Evolutionary conservation across 1,284 basidiomycete genomes (phyloP), one percentile per base, ranked within the genome.

Genomic region (Pisolithus thermaeus): DNA sequence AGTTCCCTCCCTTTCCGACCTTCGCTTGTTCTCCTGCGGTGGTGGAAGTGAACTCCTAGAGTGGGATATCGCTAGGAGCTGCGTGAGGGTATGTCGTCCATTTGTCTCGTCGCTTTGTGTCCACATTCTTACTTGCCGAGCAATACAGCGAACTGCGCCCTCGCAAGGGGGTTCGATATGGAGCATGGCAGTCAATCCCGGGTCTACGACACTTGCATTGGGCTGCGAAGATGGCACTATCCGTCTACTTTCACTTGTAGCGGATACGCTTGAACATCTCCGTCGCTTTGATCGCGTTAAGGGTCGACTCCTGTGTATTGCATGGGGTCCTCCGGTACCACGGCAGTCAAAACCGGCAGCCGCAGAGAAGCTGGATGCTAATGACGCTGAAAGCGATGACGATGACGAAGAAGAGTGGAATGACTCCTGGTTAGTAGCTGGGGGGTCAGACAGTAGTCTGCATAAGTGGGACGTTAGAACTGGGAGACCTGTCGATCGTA

Each of bases 181-280:
- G 95, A 89, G 87, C 47, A 78, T 98, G 58, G 79, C 92, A n/a
- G 82, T 84, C 1, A 95, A 96, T 57, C 87, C 92, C 2, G 78
- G 88, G 3, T 91, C 87, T 5, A 85, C 82, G 32, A 71, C 84
- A 12, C 83, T 99, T 46, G 95, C 94, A 23, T 74, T 99, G 20
- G 93, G 91, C 7, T 96, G 94, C 63, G 92, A 95, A 71, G 93
- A 96, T 65, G 94, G 93, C 51, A 81, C 87, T 28, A 80, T 96
- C 54, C 83, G 90, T 23, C 72, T 97, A 22, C 70, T 96, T 46
- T 87, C 90, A 41, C 73, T 96, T 46, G 77, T 74, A 38, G 78
- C 86, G 56, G 86, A 90, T 63, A 80, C 79, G 27, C 77, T 96
- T 51, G 78, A 78, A 50, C 88, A 92, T 62, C 70, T 80, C 44